These are phyloP conservation scores for Zygoascus hellenicus DNA, from an alignment of 1,139 yeast genomes.

Conservation along the genomic window DNA sequence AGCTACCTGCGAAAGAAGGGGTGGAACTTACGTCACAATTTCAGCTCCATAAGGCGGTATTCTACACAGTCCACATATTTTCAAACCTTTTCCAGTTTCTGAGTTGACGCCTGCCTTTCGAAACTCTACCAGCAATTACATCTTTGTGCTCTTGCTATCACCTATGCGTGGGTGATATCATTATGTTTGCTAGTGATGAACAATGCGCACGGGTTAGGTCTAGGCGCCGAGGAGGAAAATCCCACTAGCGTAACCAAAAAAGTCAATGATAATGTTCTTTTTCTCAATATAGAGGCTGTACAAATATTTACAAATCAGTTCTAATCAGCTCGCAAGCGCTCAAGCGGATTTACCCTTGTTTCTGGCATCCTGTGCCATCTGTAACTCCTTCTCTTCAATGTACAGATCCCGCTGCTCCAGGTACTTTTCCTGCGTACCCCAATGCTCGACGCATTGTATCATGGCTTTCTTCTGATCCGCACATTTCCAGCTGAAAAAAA, in stretches of 20 bases:
- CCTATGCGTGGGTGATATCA: no score
- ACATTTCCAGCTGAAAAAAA: conserved; percentile 54
- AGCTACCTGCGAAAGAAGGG: no score
- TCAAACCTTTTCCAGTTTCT: no score
- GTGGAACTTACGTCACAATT: no score
- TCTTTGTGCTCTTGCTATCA: conserved; percentile 4
- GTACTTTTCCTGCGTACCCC: conserved; percentile 53
- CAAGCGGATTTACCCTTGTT: conserved; percentile 1
- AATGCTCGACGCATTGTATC: conserved; percentile 64
- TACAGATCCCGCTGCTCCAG: conserved; percentile 61
- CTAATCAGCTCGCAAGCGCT: neutral
- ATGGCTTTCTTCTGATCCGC: conserved; percentile 54
- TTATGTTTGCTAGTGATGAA: no score
- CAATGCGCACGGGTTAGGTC: no score
- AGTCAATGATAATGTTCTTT: neutral
- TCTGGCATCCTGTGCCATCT: conserved; percentile 13
- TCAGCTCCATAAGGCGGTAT: no score
- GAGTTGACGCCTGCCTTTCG: neutral
- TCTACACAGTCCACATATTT: no score
- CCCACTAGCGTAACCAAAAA: neutral
- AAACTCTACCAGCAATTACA: conserved; percentile 11
- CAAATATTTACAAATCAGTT: neutral
- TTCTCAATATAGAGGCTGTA: neutral
- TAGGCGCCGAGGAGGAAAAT: no score
- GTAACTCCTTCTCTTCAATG: conserved; percentile 24